Evolutionary conservation across 2,329 filamentous ascomycete genomes (phyloP), one percentile per base, ranked within the genome.

Genomic region (Penicillium sp.): DNA sequence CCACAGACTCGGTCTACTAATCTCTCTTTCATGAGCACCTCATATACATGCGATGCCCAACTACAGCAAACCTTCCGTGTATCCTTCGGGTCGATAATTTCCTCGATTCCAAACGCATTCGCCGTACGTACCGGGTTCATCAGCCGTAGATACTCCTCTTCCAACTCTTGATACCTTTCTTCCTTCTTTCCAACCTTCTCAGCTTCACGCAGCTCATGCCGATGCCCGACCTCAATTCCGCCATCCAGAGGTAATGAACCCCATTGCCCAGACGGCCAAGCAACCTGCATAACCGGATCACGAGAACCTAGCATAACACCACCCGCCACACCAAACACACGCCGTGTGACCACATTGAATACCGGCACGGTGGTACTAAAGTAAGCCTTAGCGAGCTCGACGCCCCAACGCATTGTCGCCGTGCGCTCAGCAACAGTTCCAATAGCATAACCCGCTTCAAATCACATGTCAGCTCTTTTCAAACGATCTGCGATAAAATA

Each of bases 41-140:
- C 78, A 69, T 85, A 88, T 27, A 85, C 77, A 70, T 86, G 81
- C 53, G 68, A 73, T 4, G 78, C 72, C 85, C 86, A 87, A 36
- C 80, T 77, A 59, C 78, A 82, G 38, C 82, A 80, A 9, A 86
- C 71, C n/a, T 70, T 69, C 50, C 85, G 77, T 3, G 85, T 88
- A 57, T 80, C 76, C 33, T 82, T 83, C 5, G 85, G 85, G 71
- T 88, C 85, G 41, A 88, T 82, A 45, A 88, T 87, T 69, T 88
- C 85, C 70, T 87, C 84, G 0, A 87, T 77, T 0, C 83, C 83
- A 70, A 88, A 88, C 12, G 81, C 79, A 72, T 87, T 86, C 13
- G 86, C 85, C 4, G 84, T 87, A 17, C 85, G 74, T 1, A 88
- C 83, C 0, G 85, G 86, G 62, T 87, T 88, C 83, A 87, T 87